These are phyloP conservation scores for Diaporthe citrichinensis DNA, from an alignment of 2,329 filamentous ascomycete species.

Conservation along the genomic window DNA sequence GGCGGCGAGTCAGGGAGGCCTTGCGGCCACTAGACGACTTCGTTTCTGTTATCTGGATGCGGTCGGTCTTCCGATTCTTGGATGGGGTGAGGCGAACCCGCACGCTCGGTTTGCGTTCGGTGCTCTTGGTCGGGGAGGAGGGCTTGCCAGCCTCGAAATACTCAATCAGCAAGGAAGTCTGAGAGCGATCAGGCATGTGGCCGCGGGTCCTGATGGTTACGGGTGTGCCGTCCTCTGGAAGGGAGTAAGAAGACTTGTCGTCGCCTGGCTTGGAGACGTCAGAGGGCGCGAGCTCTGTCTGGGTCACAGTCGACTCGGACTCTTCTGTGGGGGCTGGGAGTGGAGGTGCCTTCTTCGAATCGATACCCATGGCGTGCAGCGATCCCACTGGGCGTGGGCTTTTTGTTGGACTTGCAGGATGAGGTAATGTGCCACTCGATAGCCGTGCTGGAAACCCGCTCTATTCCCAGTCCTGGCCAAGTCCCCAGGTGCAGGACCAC, in stretches of 20 bases:
- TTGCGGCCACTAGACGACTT: slow-evolving; percentile 74
- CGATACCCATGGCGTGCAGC: slow-evolving; percentile 65
- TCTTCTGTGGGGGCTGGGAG: slow-evolving; percentile 83
- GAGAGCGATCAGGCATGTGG: slow-evolving; percentile 74
- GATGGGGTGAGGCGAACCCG: slow-evolving; percentile 85
- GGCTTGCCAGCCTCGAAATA: slow-evolving; percentile 88
- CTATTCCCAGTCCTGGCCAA: slow-evolving; percentile 38
- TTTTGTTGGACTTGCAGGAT: slow-evolving; percentile 37
- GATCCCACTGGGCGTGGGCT: slow-evolving; percentile 41
- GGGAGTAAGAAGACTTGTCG: slow-evolving; percentile 81
- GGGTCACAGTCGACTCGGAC: slow-evolving; percentile 73
- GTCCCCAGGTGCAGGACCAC: slow-evolving; percentile 38
- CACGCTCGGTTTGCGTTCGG: slow-evolving; percentile 84
- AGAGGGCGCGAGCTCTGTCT: slow-evolving; percentile 73
- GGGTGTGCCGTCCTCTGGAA: slow-evolving; percentile 89
- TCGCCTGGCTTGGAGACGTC: slow-evolving; percentile 78
- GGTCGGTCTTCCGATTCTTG: slow-evolving; percentile 77
- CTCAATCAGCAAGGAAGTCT: slow-evolving; percentile 93
- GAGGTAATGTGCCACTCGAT: slow-evolving; percentile 43
- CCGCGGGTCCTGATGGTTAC: slow-evolving; percentile 89
- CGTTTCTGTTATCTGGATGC: slow-evolving; percentile 88
- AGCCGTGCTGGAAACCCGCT: slow-evolving; percentile 37
- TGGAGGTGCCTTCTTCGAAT: slow-evolving; percentile 72
- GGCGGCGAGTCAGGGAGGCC: slow-evolving; percentile 68
- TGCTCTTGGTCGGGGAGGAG: slow-evolving; percentile 63